Evolutionary conservation across 306 rosid genomes (phyloP).

Genomic region (Fragaria nilgerrensis): DNA sequence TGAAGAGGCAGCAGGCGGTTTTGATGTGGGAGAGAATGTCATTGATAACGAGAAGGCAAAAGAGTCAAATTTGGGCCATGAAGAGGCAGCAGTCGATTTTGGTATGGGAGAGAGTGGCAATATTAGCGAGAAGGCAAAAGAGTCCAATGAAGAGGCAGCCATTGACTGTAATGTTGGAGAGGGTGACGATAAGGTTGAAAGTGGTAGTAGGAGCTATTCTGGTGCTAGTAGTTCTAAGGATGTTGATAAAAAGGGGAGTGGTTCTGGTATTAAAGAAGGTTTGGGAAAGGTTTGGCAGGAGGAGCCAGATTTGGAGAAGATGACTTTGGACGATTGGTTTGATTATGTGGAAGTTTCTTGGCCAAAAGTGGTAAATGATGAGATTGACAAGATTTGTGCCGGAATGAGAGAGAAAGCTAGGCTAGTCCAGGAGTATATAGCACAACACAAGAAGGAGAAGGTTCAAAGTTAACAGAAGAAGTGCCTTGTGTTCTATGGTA

Average conservation of each 20-base stretch:
- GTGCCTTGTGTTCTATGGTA: background rate
- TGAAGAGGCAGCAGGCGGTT: too few species aligned
- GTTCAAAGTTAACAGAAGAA: background rate
- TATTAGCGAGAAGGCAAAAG: background rate
- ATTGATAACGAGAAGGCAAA: too few species aligned
- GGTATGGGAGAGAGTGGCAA: background rate
- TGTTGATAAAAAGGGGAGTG: background rate
- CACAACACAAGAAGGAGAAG: background rate
- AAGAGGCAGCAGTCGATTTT: background rate
- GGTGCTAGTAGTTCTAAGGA: background rate
- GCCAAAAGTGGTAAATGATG: background rate
- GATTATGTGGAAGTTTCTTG: background rate
- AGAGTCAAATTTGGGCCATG: background rate
- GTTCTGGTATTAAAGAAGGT: background rate
- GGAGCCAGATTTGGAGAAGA: slow-evolving; percentile 1
- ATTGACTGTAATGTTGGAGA: slow-evolving; percentile 1
- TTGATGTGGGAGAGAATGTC: too few species aligned
- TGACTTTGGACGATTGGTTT: slow-evolving; percentile 5
- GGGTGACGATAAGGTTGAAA: background rate
- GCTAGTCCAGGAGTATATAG: slow-evolving; percentile 9
- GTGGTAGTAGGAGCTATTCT: background rate
- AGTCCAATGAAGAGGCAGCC: background rate
- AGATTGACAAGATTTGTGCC: background rate
- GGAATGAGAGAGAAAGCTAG: background rate
- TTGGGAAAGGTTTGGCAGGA: background rate